phyloP scores from a whole-genome alignment of 208 protist species.

The Leishmania guyanensis region DNA sequence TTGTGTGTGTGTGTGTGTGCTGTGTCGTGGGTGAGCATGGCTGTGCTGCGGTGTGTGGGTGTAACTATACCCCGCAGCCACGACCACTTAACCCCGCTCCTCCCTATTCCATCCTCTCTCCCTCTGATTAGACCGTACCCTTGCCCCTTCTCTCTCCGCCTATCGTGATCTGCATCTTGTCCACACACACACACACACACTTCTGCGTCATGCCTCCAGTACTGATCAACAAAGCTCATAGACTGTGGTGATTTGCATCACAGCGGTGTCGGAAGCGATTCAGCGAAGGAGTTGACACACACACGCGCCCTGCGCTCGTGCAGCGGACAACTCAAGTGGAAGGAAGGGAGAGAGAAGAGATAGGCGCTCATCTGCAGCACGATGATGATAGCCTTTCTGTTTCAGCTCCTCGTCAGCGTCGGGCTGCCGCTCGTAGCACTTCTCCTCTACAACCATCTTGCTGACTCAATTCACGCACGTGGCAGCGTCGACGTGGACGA shows the following conservation, averaged over 20 bases:
- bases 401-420: constrained; percentile 24
- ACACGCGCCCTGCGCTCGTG: neutral
- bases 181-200: neutral
- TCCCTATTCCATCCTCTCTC: neutral
- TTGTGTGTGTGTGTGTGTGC: neutral
- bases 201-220: neutral
- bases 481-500: neutral
- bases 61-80: neutral
- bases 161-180: neutral
- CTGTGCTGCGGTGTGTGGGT: neutral
- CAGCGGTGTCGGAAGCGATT: neutral
- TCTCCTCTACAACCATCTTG: constrained; percentile 22
- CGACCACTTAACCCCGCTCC: neutral
- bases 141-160: neutral
- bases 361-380: neutral
- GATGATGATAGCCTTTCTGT: constrained; percentile 17
- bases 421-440: constrained; percentile 18
- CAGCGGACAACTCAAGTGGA: neutral
- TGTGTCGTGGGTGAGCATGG: neutral
- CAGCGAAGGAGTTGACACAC: neutral
- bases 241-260: neutral
- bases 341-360: neutral
- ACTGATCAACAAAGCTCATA: neutral
- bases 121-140: neutral
- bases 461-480: constrained; percentile 1